Evolutionary conservation across 202 grass and related monocot species (phyloP).

Genomic region (Panicum virgatum): DNA sequence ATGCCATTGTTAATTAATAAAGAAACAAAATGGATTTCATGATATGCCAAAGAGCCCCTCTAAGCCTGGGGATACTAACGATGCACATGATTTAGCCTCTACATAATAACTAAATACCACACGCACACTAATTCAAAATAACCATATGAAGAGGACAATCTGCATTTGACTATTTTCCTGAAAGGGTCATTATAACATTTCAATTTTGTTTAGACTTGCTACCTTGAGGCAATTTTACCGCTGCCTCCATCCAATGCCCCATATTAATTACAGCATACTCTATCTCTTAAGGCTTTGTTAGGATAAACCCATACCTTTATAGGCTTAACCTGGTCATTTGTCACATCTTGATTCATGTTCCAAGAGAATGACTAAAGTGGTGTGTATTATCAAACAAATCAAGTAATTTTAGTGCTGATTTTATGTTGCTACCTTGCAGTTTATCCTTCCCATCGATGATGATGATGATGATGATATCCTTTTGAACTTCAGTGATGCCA

Average conservation of each 20-base stretch:
- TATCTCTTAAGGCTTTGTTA: neutral
- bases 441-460: slow-evolving; percentile 84
- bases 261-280: neutral
- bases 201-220: neutral
- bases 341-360: neutral
- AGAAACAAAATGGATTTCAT: neutral
- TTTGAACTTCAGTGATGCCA: slow-evolving; percentile 66
- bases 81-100: slow-evolving; percentile 18
- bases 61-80: neutral
- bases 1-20: slow-evolving; percentile 31
- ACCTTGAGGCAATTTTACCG: neutral
- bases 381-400: slow-evolving; percentile 18
- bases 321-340: neutral
- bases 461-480: slow-evolving; percentile 52
- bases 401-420: slow-evolving; percentile 8
- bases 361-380: neutral
- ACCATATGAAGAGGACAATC: neutral
- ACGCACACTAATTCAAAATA: neutral
- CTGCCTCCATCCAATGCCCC: neutral
- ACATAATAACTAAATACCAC: slow-evolving; percentile 4
- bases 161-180: slow-evolving; percentile 7
- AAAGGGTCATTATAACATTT: neutral
- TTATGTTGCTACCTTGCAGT: slow-evolving; percentile 73
- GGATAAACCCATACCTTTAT: neutral
- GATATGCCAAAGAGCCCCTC: neutral